Conservation (phyloP, 331 rosid species). For the Dryas integrifolia region DNA sequence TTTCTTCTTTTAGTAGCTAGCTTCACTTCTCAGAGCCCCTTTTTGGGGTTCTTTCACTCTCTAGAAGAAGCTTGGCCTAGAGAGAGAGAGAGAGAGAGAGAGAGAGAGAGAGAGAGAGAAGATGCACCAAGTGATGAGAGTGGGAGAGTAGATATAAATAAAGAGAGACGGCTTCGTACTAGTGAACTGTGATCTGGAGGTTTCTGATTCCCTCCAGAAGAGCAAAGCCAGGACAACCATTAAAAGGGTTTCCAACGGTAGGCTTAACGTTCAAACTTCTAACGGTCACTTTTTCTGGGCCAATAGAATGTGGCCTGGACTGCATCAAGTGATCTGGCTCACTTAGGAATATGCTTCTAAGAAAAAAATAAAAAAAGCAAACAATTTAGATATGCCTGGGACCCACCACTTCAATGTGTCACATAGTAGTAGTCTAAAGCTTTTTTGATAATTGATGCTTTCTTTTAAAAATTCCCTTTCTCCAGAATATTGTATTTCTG, state of each 20-base stretch:
- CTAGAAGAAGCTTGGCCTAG: background rate
- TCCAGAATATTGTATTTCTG: too few relatives aligned
- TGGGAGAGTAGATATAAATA: background rate
- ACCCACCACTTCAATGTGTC: background rate
- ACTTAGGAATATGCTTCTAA: background rate
- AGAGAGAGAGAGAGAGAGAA: background rate
- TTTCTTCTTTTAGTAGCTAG: background rate
- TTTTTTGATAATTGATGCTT: background rate
- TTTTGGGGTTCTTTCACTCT: too few relatives aligned
- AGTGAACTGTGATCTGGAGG: constrained; percentile 8
- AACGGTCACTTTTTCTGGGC: constrained; percentile 52
- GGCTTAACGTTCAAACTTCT: constrained; percentile 51
- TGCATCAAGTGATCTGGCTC: background rate
- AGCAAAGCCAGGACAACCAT: background rate
- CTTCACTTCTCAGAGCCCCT: background rate
- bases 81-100: background rate
- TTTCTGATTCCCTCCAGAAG: constrained; percentile 27
- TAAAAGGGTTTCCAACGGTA: background rate
- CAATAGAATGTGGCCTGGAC: background rate
- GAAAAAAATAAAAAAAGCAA: background rate
- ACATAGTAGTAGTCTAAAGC: background rate
- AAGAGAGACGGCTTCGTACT: background rate
- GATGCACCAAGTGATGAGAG: constrained; percentile 1
- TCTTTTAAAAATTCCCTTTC: too few relatives aligned
- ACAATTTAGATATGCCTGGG: background rate